These are phyloP conservation scores for Arachnomyces sp. DNA, from an alignment of 2,329 filamentous ascomycete species.

Conservation along the genomic window DNA sequence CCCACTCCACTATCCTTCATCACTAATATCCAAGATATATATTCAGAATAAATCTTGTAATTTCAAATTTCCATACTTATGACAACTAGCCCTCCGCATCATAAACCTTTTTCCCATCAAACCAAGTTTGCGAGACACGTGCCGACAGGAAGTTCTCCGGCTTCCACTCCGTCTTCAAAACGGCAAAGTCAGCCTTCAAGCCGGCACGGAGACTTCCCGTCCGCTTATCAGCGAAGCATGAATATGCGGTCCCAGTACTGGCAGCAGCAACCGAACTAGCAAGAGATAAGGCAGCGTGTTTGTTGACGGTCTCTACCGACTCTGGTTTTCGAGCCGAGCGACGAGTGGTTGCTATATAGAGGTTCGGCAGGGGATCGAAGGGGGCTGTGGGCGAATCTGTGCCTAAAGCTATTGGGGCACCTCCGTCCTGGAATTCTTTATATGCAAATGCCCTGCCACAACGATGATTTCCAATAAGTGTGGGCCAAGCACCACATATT, in stretches of 20 bases:
- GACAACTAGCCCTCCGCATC: conserved; percentile 6
- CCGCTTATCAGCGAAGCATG: conserved; percentile 37
- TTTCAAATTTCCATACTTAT: background rate
- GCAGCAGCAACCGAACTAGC: conserved; percentile 37
- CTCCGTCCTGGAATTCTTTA: conserved; percentile 40
- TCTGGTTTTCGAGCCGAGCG: conserved; percentile 36
- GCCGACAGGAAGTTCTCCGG: conserved; percentile 34
- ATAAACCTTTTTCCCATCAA: conserved; percentile 30
- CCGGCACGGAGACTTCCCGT: conserved; percentile 33
- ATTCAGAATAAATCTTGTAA: too few relatives aligned
- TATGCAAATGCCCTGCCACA: conserved; percentile 44
- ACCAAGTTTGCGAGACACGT: conserved; percentile 39
- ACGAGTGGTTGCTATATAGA: conserved; percentile 44
- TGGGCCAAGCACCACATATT: conserved; percentile 41
- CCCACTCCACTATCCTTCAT: too few relatives aligned
- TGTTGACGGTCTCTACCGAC: conserved; percentile 32
- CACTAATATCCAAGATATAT: too few relatives aligned
- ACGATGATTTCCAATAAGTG: conserved; percentile 36
- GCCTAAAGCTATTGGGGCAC: conserved; percentile 39
- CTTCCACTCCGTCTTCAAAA: conserved; percentile 37
- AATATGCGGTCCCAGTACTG: conserved; percentile 39
- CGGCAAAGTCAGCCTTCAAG: conserved; percentile 37
- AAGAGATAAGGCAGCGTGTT: conserved; percentile 35
- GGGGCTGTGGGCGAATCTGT: conserved; percentile 43
- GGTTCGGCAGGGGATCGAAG: conserved; percentile 37